Conservation (phyloP, 352 stramenopile species). For the Globisporangium ultimum region DNA sequence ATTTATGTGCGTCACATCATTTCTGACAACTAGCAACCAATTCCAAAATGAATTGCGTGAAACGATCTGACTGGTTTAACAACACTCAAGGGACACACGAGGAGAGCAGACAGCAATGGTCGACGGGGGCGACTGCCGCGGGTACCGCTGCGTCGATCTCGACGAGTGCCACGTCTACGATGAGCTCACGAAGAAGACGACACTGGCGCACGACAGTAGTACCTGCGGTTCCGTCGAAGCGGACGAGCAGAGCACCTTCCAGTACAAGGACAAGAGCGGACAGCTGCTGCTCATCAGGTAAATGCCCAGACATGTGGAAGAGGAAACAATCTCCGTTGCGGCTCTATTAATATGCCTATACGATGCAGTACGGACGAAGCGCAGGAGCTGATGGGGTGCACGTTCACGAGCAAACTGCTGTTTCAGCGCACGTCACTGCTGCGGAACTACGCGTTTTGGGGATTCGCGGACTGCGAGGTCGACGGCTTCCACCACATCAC, state of each 20-base stretch:
- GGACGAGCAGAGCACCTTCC: slow-evolving; percentile 32
- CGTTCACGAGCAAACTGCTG: slow-evolving; percentile 67
- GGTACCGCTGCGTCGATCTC: slow-evolving; percentile 57
- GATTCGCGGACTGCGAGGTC: slow-evolving; percentile 47
- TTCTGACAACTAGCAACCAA: slow-evolving; percentile 19
- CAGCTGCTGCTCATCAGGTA: slow-evolving; percentile 36
- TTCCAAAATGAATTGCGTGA: slow-evolving; percentile 16
- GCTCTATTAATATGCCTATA: background rate
- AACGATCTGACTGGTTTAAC: background rate
- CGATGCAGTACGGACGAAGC: slow-evolving; percentile 27
- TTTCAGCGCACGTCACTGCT: slow-evolving; percentile 68
- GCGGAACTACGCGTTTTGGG: slow-evolving; percentile 77
- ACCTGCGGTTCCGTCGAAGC: slow-evolving; percentile 27
- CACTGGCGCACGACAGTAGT: slow-evolving; percentile 32
- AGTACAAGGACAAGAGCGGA: slow-evolving; percentile 31
- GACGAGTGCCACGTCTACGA: slow-evolving; percentile 62
- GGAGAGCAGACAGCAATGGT: slow-evolving; percentile 7
- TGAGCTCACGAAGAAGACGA: slow-evolving; percentile 28
- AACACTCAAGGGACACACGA: background rate
- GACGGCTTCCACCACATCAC: slow-evolving; percentile 50
- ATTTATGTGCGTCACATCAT: background rate
- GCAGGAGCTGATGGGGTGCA: slow-evolving; percentile 65
- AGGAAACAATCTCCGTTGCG: background rate
- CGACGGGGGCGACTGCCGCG: slow-evolving; percentile 21
- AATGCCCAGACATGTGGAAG: background rate